phyloP scores from a whole-genome alignment of 75 land plant genomes.

The Isoetes taiwanensis region DNA sequence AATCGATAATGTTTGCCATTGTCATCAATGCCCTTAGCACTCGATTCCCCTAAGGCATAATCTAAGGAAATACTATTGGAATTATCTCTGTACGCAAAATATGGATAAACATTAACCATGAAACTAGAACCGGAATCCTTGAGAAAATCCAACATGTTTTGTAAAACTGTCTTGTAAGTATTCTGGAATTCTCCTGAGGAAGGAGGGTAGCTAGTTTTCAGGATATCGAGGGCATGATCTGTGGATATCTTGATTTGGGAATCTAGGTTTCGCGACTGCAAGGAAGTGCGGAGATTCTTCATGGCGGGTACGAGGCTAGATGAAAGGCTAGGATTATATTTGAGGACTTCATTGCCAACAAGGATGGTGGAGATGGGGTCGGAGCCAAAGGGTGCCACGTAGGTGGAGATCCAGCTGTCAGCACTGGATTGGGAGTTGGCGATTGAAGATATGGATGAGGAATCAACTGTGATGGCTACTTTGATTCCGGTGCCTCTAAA shows the following conservation, averaged over 20 bases:
- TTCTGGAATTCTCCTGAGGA: conserved; percentile 5
- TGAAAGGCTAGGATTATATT: conserved; percentile 40
- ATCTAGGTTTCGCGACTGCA: background rate
- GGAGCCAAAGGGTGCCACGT: conserved; percentile 40
- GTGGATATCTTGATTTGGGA: background rate
- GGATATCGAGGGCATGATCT: background rate
- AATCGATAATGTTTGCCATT: too few species aligned
- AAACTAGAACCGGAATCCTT: conserved; percentile 13
- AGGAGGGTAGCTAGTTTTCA: conserved; percentile 6
- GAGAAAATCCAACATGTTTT: conserved; percentile 15
- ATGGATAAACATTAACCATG: conserved; percentile 39
- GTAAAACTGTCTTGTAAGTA: background rate
- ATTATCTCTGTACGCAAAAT: conserved; percentile 18
- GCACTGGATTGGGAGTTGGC: conserved; percentile 29
- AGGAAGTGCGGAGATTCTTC: conserved; percentile 31
- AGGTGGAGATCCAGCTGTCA: conserved; percentile 46
- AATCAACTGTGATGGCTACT: conserved; percentile 56
- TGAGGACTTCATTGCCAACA: conserved; percentile 77
- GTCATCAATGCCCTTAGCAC: too few species aligned
- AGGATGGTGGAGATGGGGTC: conserved; percentile 48
- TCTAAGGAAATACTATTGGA: conserved; percentile 9
- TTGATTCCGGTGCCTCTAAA: conserved; percentile 35
- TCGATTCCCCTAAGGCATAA: too few species aligned
- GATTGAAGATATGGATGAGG: conserved; percentile 38
- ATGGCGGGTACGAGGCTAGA: conserved; percentile 61